phyloP scores from a whole-genome alignment of 2,329 filamentous ascomycete genomes.

The Alternaria sp. region DNA sequence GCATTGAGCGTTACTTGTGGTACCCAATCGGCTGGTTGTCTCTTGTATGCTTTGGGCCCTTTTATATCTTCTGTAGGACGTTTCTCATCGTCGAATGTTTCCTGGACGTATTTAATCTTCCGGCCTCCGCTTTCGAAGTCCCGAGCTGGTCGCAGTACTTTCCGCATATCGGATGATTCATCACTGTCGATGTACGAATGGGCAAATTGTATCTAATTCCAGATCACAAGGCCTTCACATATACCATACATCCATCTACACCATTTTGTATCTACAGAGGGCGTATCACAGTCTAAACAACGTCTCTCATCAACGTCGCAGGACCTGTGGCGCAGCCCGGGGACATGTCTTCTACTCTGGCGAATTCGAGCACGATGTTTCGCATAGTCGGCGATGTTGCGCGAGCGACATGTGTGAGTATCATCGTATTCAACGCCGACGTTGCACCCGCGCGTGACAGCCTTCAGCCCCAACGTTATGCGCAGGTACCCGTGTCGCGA shows the following conservation, averaged over 20 bases:
- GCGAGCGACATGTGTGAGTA: fast-evolving
- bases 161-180: neutral
- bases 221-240: too few relatives aligned
- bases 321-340: neutral
- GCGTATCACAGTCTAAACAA: too few relatives aligned
- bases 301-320: too few relatives aligned
- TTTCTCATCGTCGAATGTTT: neutral
- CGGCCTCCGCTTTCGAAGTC: neutral
- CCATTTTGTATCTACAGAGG: too few relatives aligned
- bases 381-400: neutral
- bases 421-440: neutral
- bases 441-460: neutral
- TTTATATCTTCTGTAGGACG: neutral
- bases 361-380: neutral
- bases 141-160: neutral
- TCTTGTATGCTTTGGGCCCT: too few relatives aligned
- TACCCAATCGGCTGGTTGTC: too few relatives aligned
- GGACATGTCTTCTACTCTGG: neutral
- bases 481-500: neutral
- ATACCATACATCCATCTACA: too few relatives aligned
- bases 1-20: too few relatives aligned
- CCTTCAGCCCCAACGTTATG: neutral
- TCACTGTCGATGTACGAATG: neutral
- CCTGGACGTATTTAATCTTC: neutral
- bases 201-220: neutral